Base-by-base conservation (phyloP, 202 grass and related monocot species). In the Setaria viridis region DNA sequence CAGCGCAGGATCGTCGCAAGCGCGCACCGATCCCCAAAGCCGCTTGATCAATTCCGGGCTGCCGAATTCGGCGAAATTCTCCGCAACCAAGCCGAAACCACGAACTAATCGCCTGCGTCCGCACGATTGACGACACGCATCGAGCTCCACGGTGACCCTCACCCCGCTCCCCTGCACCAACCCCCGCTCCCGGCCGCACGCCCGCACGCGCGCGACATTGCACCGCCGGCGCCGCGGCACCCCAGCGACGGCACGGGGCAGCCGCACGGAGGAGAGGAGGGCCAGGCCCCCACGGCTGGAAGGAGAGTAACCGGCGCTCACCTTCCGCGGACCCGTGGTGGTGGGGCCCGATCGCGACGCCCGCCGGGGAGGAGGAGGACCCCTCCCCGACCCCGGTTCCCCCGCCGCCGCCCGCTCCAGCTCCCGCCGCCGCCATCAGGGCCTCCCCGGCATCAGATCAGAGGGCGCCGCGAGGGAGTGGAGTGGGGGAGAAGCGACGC, bases 341-440 rank as follows among this genome's bases (percentile, higher is more conserved):
- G 85, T 87, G 85, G 62, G 79, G n/a, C 71, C 85, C 85, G 72
- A 87, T 77, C 62, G 70, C 78, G 55, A 47, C 59, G 48, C 48
- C 70, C 17, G 30, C 50, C 62, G 72, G 62, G 60, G 78, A 58
- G 62, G 70, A 80, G 16, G 79, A 58, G 50, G 84, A 79, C 1
- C 45, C 58, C 13, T 76, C 84, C 65, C 47, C 76, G 29, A 33
- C 66, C 4, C 68, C 68, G 53, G n/a, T 14, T 13, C 51, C 51
- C 25, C 59, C 59, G 34, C 30, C 67, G 67, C 67, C 57, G 47
- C 48, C 58, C 6, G 37, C 29, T 47, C 59, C 85, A 30, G 71
- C 78, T 63, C 60, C 60, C 43, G 62, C 71, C 59, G 72, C 63
- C 14, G 72, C 79, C 85, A 87, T 87, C 79, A 77, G 71, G 62